These are phyloP conservation scores for Cladophialophora carrionii DNA, from an alignment of 2,329 filamentous ascomycete genomes.

Conservation along the genomic window DNA sequence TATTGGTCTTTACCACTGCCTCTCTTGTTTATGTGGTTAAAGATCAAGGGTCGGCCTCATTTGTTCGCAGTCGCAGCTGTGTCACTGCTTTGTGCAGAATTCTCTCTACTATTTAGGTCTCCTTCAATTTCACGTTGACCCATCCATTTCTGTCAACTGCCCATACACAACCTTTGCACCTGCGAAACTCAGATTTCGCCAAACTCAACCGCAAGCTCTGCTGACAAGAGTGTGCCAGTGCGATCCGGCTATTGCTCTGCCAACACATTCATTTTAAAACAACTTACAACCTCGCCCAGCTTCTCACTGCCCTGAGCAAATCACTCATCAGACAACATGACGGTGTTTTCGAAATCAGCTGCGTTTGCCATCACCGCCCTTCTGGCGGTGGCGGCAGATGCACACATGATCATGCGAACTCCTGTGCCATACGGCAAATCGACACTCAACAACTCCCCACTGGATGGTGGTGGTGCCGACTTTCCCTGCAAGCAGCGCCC, in stretches of 20 bases:
- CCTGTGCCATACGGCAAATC: conserved; percentile 66
- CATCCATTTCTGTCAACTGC: background rate
- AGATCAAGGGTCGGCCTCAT: background rate
- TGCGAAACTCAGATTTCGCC: background rate
- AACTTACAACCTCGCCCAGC: conserved; percentile 18
- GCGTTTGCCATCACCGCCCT: conserved; percentile 55
- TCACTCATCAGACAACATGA: conserved; percentile 23
- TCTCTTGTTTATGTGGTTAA: background rate
- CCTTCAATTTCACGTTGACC: background rate
- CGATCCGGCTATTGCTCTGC: conserved; percentile 32
- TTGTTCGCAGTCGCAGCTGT: background rate
- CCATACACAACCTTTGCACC: background rate
- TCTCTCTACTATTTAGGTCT: background rate
- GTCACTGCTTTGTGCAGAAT: background rate
- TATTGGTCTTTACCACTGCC: background rate
- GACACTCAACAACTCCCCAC: conserved; percentile 65
- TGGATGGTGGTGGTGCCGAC: conserved; percentile 62
- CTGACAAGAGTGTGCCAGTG: conserved; percentile 25
- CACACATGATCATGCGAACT: conserved; percentile 74
- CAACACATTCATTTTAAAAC: conserved; percentile 17
- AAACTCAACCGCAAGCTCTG: conserved; percentile 14
- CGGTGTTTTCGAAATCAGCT: conserved; percentile 22
- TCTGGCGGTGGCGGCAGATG: conserved; percentile 62
- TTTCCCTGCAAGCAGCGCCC: conserved; percentile 80
- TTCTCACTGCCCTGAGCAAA: conserved; percentile 11